phyloP scores from a whole-genome alignment of 202 grass and related monocot genomes.

The Bolboschoenoplectus hybrid region DNA sequence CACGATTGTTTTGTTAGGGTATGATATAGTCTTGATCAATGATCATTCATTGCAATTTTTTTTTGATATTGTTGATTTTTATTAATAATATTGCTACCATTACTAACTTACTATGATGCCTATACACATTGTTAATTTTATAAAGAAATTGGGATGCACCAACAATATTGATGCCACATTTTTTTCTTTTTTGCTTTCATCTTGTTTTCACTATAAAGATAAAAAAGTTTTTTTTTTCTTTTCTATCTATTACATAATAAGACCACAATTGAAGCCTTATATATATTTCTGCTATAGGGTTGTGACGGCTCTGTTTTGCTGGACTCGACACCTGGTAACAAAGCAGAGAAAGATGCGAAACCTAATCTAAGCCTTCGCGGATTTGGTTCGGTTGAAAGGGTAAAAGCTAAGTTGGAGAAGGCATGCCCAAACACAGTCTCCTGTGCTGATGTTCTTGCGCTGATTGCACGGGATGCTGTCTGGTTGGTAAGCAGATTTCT shows the following conservation, averaged over 20 bases:
- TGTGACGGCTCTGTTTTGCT: slow-evolving; percentile 22
- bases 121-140: background rate
- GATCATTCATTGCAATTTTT: too few species aligned
- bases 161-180: background rate
- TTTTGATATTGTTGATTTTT: background rate
- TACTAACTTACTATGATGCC: too few species aligned
- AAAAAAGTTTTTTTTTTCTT: too few species aligned
- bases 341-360: slow-evolving; percentile 21
- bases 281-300: background rate
- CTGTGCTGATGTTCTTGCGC: background rate
- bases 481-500: background rate
- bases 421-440: background rate
- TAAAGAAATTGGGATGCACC: background rate
- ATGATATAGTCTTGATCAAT: background rate
- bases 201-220: background rate
- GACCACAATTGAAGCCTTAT: background rate
- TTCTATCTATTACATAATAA: background rate
- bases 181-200: background rate
- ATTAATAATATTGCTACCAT: too few species aligned
- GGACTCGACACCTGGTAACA: background rate
- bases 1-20: slow-evolving; percentile 40
- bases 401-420: background rate
- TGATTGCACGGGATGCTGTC: background rate
- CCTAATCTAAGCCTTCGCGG: background rate
- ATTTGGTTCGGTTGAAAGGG: background rate